Base-by-base conservation (phyloP, 371 early-diverging fungal species). In the Mortierella sp. region DNA sequence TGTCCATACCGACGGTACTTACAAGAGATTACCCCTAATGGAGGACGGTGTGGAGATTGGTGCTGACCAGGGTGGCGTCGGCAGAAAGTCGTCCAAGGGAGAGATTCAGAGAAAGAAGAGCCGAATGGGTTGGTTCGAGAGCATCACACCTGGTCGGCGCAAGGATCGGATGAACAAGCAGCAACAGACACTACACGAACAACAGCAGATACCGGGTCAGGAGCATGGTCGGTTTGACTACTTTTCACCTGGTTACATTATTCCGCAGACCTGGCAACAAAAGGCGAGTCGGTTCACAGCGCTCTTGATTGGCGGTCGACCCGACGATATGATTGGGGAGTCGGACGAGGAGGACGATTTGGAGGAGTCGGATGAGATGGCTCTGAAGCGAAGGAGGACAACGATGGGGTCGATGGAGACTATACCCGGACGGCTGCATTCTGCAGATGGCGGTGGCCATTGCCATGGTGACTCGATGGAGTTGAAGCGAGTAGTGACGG, bases 221-320 rank as follows among this genome's bases (percentile, higher is more conserved):
- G n/a, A 31, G 21, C 76, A 48, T 42, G 54, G 28, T 42, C 68
- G 42, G 8, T 28, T 72, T 16, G 80, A 76, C 11, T 73, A 75
- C 60, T 82, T 80, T 24, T 86, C 86, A n/a, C 82, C 80, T 34
- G 86, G 80, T 0, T 86, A 86, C 34, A 86, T 86, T 42, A 86
- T 86, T 63, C 86, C 86, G 1, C 86, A 86, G 70, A 86, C 86
- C 21, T 82, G 82, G 86, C 82, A 86, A 6, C 86, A 86, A 60
- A 86, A 82, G 73, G 86, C 82, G 0, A 80, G 82, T 50, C 77
- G 70, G 26, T 75, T 86, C 63, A 77, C 86, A 1, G 82, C 80
- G 16, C 82, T 86, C 5, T 47, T 86, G 57, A 86, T 86, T 24
- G 86, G 86, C 21, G 86, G 86, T 8, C 81, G 84, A n/a, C 73